Evolutionary conservation across 495 filamentous ascomycete genomes (phyloP).

Genomic region (Evernia prunastri): DNA sequence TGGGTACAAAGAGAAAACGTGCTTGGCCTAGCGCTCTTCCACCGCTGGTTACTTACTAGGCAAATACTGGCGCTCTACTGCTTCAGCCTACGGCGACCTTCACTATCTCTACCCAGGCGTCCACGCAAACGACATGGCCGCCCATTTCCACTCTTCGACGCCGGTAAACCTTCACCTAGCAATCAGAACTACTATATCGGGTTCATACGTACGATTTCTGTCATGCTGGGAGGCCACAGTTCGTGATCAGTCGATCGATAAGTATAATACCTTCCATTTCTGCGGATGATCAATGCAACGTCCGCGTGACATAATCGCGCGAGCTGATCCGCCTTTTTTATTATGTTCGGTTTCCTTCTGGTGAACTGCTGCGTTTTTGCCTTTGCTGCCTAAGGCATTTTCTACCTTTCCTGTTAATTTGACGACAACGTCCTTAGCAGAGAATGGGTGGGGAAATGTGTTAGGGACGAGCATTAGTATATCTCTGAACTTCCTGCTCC

Average conservation of each 20-base stretch:
- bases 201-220: not conserved
- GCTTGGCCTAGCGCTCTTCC: no score
- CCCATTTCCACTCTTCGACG: no score
- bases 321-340: slow-evolving; percentile 23
- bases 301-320: slow-evolving; percentile 20
- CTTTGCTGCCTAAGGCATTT: slow-evolving; percentile 13
- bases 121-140: no score
- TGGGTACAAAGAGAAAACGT: no score
- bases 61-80: no score
- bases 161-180: no score
- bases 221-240: not conserved
- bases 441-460: not conserved
- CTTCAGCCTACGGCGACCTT: no score
- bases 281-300: slow-evolving; percentile 22
- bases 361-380: slow-evolving; percentile 22
- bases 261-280: slow-evolving; percentile 23
- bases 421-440: not conserved
- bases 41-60: no score
- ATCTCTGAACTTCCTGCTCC: not conserved
- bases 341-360: slow-evolving; percentile 22
- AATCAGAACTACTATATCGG: not conserved
- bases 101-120: no score
- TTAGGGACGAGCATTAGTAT: not conserved
- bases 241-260: slow-evolving; percentile 19
- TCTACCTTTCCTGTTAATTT: not conserved